Evolutionary conservation across 2,329 filamentous ascomycete species (phyloP).

Genomic region (Fusarium sp.): DNA sequence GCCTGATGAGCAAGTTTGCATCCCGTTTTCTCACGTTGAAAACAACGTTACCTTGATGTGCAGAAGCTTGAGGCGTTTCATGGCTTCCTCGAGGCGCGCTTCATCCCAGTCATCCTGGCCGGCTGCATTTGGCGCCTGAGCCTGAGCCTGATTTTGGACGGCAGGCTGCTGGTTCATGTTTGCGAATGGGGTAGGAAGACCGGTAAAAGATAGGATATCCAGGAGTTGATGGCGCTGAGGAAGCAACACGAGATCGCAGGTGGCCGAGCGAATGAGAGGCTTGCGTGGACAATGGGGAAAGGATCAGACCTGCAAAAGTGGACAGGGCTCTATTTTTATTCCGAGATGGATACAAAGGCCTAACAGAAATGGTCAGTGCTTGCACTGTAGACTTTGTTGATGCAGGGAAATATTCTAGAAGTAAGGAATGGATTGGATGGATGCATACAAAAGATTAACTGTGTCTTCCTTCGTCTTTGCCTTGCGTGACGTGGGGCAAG

Average conservation of each 20-base stretch:
- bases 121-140: conserved; percentile 30
- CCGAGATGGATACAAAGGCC: not conserved
- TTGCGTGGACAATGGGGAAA: conserved; percentile 7
- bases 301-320: conserved; percentile 10
- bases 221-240: conserved; percentile 9
- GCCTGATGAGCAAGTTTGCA: conserved; percentile 29
- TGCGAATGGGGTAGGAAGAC: conserved; percentile 8
- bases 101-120: conserved; percentile 55
- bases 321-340: conserved; percentile 20
- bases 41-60: conserved; percentile 59
- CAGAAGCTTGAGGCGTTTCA: conserved; percentile 62
- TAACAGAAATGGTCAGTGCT: not conserved
- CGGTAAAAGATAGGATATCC: conserved; percentile 4
- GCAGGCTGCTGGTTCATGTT: conserved; percentile 37
- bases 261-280: conserved; percentile 16
- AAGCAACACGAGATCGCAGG: conserved; percentile 29
- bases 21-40: conserved; percentile 14
- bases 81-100: conserved; percentile 58
- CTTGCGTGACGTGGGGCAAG: conserved; percentile 34
- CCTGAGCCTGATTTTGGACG: conserved; percentile 20
- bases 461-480: conserved; percentile 16
- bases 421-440: conserved; percentile 1
- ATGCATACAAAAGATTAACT: conserved; percentile 16
- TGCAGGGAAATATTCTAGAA: conserved; percentile 38
- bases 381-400: not conserved